Base-by-base conservation (phyloP, 2,329 filamentous ascomycete species). In the Cercospora citrullina region DNA sequence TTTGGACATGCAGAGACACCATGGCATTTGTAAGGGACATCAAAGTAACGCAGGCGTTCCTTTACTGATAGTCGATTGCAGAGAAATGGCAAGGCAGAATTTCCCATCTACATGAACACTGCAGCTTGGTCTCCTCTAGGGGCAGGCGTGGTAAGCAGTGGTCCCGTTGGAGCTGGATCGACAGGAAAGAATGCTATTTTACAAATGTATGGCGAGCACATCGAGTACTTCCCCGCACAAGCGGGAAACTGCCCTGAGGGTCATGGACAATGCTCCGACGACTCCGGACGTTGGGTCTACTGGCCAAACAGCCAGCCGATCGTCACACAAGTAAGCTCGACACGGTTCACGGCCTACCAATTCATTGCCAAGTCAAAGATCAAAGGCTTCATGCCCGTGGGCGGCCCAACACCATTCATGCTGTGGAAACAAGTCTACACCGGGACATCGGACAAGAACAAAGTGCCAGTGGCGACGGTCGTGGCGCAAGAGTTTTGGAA, bases 1-100 rank as follows among this genome's bases (percentile, higher is more conserved):
- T 74, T 45, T 74, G 72, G 72, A 74, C 71, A 45, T 74, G 72
- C 61, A 69, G 72, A 64, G 72, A 74, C 53, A 74, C 71, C 5
- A 68, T 69, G 67, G 60, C 55, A 28, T 65, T 36, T 39, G 65
- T 63, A 63, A 5, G 60, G 18, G n/a, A n/a, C 10, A 30, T 30
- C 4, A 23, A 58, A 30, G 14, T 4, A 18, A 30, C 31, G 23
- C 23, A 12, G 9, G 7, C 26, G 18, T 42, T 51, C 42, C 14
- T 31, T 12, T 26, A 12, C 60, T 63, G 42, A 23, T 10, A 16
- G 2, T 16, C 28, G 12, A 23, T 31, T 26, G 14, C 66, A 69
- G 60, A 63, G 55, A 2, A 66, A 66, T 36, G 53, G 67, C 31
- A n/a, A 31, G 26, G 53, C 55, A 5, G 31, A 59, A 18, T 61